Conservation (phyloP, 768 basidiomycete species). For the Leucocoprinus birnbaumii region DNA sequence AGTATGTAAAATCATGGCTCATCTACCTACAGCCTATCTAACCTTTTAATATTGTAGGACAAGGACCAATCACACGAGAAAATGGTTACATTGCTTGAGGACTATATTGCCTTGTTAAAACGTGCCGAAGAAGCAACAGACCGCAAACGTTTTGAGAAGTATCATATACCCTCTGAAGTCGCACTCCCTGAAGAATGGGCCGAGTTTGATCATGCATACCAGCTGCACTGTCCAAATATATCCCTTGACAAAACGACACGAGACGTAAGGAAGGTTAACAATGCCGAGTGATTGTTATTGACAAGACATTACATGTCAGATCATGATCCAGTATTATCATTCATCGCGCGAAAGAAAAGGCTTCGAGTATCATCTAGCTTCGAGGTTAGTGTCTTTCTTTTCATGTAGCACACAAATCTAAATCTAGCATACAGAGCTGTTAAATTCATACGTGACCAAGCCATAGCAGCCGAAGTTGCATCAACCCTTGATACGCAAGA, state of each 20-base stretch:
- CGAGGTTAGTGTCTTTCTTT: constrained; percentile 49
- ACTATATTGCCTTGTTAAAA: constrained; percentile 56
- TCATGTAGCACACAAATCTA: background rate
- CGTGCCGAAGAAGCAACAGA: constrained; percentile 42
- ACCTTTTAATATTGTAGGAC: constrained; percentile 4
- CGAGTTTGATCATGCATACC: constrained; percentile 88
- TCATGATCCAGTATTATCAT: constrained; percentile 87
- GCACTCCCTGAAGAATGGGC: constrained; percentile 71
- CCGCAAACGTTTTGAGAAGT: constrained; percentile 33
- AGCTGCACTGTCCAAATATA: constrained; percentile 83
- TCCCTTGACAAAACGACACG: constrained; percentile 74
- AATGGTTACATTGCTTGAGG: constrained; percentile 58
- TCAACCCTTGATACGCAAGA: constrained; percentile 21
- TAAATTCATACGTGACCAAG: constrained; percentile 86
- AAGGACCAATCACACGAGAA: constrained; percentile 19
- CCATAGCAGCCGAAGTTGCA: constrained; percentile 36
- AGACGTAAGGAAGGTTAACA: constrained; percentile 57
- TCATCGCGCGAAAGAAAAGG: constrained; percentile 73
- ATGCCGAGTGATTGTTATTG: constrained; percentile 9
- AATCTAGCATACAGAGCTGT: constrained; percentile 53
- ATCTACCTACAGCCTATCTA: background rate
- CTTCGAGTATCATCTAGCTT: constrained; percentile 87
- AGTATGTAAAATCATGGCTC: background rate
- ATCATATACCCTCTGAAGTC: constrained; percentile 66
- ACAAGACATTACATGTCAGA: constrained; percentile 36